phyloP scores from a whole-genome alignment of 192 early-diverging fungal genomes.

The Cetraspora pellucida region DNA sequence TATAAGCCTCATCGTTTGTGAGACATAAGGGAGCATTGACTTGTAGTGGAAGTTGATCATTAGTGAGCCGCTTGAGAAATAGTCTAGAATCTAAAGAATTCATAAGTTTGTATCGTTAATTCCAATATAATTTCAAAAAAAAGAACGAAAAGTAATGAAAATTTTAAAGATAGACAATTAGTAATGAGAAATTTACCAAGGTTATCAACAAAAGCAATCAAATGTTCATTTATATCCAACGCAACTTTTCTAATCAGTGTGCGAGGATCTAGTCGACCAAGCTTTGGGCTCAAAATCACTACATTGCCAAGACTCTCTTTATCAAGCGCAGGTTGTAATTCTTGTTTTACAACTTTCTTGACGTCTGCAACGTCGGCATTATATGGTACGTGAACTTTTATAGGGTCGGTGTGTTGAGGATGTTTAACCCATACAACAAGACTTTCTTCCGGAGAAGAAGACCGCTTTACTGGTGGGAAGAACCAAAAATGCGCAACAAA shows the following conservation, averaged over 20 bases:
- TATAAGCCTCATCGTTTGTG: conserved; percentile 27
- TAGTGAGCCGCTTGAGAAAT: conserved; percentile 23
- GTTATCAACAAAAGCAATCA: conserved; percentile 38
- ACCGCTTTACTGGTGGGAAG: too few relatives aligned
- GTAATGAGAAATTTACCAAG: conserved; percentile 18
- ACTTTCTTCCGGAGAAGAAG: background rate
- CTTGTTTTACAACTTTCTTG: conserved; percentile 34
- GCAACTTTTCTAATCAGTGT: conserved; percentile 16
- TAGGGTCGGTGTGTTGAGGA: conserved; percentile 30
- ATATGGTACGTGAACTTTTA: conserved; percentile 35
- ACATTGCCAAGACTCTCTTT: conserved; percentile 33
- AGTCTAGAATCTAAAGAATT: conserved; percentile 22
- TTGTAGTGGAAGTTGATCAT: conserved; percentile 31
- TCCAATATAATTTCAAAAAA: too few relatives aligned
- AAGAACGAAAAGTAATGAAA: background rate
- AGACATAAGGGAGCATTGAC: conserved; percentile 32
- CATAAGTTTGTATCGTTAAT: background rate
- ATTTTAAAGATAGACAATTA: too few relatives aligned
- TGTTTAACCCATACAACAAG: conserved; percentile 33
- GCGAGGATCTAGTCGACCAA: conserved; percentile 21
- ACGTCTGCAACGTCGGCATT: conserved; percentile 32
- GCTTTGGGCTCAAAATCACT: conserved; percentile 27
- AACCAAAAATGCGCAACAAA: too few relatives aligned
- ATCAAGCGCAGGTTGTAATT: conserved; percentile 35
- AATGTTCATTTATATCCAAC: background rate